A percentile compares a stretch with the other conserved stretches of the same genome.
These are phyloP conservation scores for Carex parvula DNA, from an alignment of 176 grass and related monocot species.

Conservation along the genomic window DNA sequence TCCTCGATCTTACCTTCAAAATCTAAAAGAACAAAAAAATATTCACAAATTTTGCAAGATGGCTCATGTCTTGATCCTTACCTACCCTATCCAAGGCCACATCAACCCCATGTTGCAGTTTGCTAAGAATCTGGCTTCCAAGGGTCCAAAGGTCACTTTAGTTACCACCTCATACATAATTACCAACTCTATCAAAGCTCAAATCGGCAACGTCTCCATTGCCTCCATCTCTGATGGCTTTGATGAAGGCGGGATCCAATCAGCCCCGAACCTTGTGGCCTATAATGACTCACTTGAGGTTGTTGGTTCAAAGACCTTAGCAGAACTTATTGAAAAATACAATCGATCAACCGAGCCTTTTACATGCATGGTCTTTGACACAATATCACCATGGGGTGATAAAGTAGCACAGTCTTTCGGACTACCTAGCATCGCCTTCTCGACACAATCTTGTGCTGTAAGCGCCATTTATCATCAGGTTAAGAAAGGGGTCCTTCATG, in stretches of 20 bases:
- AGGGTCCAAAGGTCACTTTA: slow-evolving; percentile 51
- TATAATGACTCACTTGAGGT: slow-evolving; percentile 23
- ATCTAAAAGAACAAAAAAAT: background rate
- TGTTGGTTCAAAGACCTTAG: slow-evolving; percentile 19
- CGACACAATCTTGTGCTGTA: slow-evolving; percentile 27
- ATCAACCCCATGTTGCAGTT: slow-evolving; percentile 84
- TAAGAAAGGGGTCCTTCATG: slow-evolving; percentile 8
- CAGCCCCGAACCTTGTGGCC: slow-evolving; percentile 28
- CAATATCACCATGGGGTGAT: slow-evolving; percentile 14
- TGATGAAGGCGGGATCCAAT: slow-evolving; percentile 20
- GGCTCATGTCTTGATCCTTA: slow-evolving; percentile 45
- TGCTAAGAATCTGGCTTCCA: slow-evolving; percentile 46
- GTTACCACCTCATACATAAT: slow-evolving; percentile 54
- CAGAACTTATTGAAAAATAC: slow-evolving; percentile 14
- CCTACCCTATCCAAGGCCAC: slow-evolving; percentile 87
- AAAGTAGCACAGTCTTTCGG: background rate
- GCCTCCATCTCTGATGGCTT: slow-evolving; percentile 27
- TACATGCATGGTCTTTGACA: slow-evolving; percentile 27
- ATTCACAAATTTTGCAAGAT: background rate
- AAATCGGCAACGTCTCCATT: background rate
- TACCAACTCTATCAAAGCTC: slow-evolving; percentile 38
- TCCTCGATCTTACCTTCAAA: background rate
- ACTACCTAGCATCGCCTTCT: slow-evolving; percentile 21
- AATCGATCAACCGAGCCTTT: slow-evolving; percentile 13
- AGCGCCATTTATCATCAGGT: slow-evolving; percentile 26